phyloP scores from a whole-genome alignment of 2,329 filamentous ascomycete species.

The Lasiodiplodia sp. region DNA sequence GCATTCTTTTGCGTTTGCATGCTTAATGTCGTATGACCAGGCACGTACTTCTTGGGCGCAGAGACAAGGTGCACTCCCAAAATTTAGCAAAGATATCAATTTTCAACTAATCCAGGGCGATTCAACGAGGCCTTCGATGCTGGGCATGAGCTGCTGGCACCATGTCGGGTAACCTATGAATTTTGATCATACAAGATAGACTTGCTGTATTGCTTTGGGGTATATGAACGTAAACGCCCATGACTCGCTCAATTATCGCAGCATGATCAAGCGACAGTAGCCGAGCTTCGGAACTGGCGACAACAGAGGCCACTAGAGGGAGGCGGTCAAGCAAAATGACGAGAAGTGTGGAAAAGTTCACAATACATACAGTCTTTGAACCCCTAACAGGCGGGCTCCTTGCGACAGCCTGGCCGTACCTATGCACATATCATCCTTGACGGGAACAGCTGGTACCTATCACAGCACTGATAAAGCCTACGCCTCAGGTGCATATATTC shows the following conservation, averaged over 20 bases:
- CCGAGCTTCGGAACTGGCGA: background rate
- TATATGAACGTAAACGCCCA: background rate
- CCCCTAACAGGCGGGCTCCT: too few relatives aligned
- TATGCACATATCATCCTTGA: constrained; percentile 4
- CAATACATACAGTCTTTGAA: background rate
- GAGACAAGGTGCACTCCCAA: background rate
- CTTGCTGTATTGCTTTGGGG: background rate
- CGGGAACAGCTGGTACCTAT: background rate
- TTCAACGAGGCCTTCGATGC: background rate
- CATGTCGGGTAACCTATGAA: background rate
- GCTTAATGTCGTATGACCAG: background rate
- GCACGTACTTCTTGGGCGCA: background rate
- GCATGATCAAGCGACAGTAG: background rate
- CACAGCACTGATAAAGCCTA: background rate
- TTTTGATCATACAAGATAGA: background rate
- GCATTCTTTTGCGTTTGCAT: background rate
- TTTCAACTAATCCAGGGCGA: background rate
- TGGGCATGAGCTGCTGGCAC: background rate
- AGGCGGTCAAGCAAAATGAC: too few relatives aligned
- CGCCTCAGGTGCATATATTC: background rate
- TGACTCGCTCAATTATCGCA: constrained; percentile 5
- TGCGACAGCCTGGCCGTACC: background rate
- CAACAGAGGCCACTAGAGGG: background rate
- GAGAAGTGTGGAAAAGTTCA: background rate
- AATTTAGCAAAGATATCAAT: background rate